A percentile compares a stretch with the other conserved stretches of the same genome.
phyloP scores from a whole-genome alignment of 345 rosid genomes.

The Nasturtium officinale region DNA sequence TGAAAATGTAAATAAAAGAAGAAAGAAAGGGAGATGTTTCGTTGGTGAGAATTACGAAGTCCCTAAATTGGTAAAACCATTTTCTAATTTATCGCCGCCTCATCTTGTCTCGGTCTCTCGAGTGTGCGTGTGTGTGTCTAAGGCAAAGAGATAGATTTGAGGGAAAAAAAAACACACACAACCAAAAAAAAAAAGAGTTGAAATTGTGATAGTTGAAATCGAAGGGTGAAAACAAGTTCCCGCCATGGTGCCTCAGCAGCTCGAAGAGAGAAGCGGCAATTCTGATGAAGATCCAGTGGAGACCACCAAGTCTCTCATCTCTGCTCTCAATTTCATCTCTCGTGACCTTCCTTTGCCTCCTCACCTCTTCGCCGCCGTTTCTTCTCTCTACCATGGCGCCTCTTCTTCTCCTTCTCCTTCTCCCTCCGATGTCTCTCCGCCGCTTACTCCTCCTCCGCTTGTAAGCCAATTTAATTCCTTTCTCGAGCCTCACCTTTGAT shows the following conservation, averaged over 20 bases:
- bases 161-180: background rate
- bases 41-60: background rate
- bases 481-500: conserved; percentile 1
- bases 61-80: conserved; percentile 25
- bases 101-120: conserved; percentile 40
- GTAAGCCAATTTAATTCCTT: background rate
- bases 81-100: conserved; percentile 12
- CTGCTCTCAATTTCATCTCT: conserved; percentile 82
- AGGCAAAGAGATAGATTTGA: conserved; percentile 23
- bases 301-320: conserved; percentile 75
- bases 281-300: conserved; percentile 46
- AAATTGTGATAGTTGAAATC: conserved; percentile 38
- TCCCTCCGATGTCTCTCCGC: conserved; percentile 67
- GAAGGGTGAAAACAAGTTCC: conserved; percentile 48
- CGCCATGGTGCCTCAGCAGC: conserved; percentile 80
- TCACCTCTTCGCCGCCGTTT: conserved; percentile 63
- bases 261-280: conserved; percentile 50
- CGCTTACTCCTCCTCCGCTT: conserved; percentile 46
- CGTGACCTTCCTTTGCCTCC: conserved; percentile 91
- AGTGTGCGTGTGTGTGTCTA: conserved; percentile 14
- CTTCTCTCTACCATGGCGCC: conserved; percentile 61
- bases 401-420: conserved; percentile 66
- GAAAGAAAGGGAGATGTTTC: conserved; percentile 23
- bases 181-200: background rate
- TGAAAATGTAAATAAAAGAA: conserved; percentile 22